Evolutionary conservation across 2,329 filamentous ascomycete species (phyloP).

Genomic region (Calycina herbarum): DNA sequence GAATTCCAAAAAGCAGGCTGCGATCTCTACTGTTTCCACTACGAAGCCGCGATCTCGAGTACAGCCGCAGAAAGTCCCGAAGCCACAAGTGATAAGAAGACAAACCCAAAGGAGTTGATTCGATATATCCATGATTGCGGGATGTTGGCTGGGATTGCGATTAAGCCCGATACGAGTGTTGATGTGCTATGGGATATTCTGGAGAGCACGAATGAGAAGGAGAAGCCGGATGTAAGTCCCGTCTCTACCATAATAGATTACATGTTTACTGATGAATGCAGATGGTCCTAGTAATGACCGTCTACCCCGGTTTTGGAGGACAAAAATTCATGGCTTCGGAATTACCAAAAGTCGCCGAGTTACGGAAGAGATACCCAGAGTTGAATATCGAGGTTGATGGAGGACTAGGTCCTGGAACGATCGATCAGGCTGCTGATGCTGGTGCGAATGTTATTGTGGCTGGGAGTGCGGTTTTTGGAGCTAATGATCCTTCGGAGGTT

Average conservation of each 20-base stretch:
- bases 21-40: conserved; percentile 99
- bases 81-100: conserved; percentile 66
- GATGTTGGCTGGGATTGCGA: conserved; percentile 88
- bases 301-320: conserved; percentile 94
- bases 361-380: conserved; percentile 82
- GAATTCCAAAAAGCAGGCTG: conserved; percentile 93
- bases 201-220: conserved; percentile 68
- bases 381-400: conserved; percentile 98
- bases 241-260: no score
- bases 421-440: conserved; percentile 90
- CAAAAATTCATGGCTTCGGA: conserved; percentile 98
- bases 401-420: conserved; percentile 82
- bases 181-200: conserved; percentile 92
- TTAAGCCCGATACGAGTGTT: conserved; percentile 89
- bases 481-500: conserved; percentile 82
- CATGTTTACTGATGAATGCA: conserved; percentile 41
- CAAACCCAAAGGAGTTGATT: conserved; percentile 81
- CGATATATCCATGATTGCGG: conserved; percentile 86
- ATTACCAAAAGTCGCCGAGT: conserved; percentile 85
- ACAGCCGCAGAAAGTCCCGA: conserved; percentile 81
- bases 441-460: conserved; percentile 98
- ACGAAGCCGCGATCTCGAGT: conserved; percentile 85
- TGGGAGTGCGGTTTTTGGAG: conserved; percentile 92
- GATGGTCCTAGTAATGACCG: conserved; percentile 99
- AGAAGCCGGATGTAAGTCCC: conserved; percentile 81